Base-by-base conservation (phyloP, 805 yeast species). In the Wickerhamomyces bovis region DNA sequence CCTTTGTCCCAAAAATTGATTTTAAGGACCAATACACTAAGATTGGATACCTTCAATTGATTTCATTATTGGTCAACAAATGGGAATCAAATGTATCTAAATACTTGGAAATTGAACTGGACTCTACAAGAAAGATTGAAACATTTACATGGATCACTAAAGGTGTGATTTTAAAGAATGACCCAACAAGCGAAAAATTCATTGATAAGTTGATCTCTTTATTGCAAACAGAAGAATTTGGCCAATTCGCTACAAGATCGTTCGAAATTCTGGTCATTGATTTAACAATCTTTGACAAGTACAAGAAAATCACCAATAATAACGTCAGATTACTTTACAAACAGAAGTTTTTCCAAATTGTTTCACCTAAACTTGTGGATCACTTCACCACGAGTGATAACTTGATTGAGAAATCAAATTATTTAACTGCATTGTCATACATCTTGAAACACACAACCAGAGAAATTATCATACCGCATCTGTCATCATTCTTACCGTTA, bases 281-380 rank as follows among this genome's bases (percentile, higher is more conserved):
- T 54, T 72, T 85, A 43, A 76, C 78, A 16, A 67, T 84, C 6
- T 77, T 85, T 46, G 67, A 72, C 41, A 80, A 77, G 56, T 74
- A 52, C 40, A 70, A 68, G 50, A 64, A 71, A 60, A 53, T 62
- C 58, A 35, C 72, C 51, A 80, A 80, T 51, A 72, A 85, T 46
- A 78, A 81, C 49, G 76, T 84, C 18, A 76, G 85, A 48, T 63
- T 77, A 40, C 70, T 94, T 21, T 88, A 85, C 72, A 89, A 89
- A 60, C 99, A 94, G 59, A 81, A 81, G 52, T 72, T 87, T 22
- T 88, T 89, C 60, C 78, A 79, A 49, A 66, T 71, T 9, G 67
- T 80, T 1, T 71, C 88, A 6, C 85, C 85, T 0, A 63, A 61
- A 26, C 61, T 89, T 28, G 77, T 84, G 8, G 60, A 64, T 0